Evolutionary conservation across 805 yeast species (phyloP).

Genomic region (Yamadazyma nakazawae): DNA sequence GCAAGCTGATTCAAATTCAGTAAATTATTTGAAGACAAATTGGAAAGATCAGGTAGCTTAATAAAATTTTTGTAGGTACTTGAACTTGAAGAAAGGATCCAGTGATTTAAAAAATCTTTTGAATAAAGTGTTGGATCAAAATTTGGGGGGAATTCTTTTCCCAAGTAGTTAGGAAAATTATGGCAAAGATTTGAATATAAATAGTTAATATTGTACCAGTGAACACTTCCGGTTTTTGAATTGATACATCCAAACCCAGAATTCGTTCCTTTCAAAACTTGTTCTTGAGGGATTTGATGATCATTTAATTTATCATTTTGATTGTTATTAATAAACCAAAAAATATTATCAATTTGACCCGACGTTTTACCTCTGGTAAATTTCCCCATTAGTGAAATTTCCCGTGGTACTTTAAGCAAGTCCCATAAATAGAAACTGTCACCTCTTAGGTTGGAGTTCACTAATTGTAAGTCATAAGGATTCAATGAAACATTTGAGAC

Average conservation of each 20-base stretch:
- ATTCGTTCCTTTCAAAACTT: conserved; percentile 23
- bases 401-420: conserved; percentile 46
- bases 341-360: conserved; percentile 46
- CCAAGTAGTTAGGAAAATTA: conserved; percentile 28
- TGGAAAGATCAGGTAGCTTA: conserved; percentile 27
- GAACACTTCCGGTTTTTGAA: conserved; percentile 54
- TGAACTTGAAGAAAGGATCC: conserved; percentile 41
- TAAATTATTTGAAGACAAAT: conserved; percentile 4
- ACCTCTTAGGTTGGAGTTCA: conserved; percentile 55
- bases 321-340: conserved; percentile 49
- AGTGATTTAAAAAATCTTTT: conserved; percentile 32
- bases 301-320: conserved; percentile 22
- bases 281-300: conserved; percentile 3
- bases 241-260: conserved; percentile 53
- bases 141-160: conserved; percentile 11
- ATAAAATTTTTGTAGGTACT: conserved; percentile 13
- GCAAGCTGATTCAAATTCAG: conserved; percentile 27
- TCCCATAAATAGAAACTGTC: conserved; percentile 67
- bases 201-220: conserved; percentile 53
- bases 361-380: conserved; percentile 63
- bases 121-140: not conserved
- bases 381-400: conserved; percentile 54
- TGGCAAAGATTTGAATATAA: conserved; percentile 28
- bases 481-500: conserved; percentile 58
- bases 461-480: conserved; percentile 56